Evolutionary conservation across 805 yeast species (phyloP).

Genomic region (Zygosaccharomyces rouxii): DNA sequence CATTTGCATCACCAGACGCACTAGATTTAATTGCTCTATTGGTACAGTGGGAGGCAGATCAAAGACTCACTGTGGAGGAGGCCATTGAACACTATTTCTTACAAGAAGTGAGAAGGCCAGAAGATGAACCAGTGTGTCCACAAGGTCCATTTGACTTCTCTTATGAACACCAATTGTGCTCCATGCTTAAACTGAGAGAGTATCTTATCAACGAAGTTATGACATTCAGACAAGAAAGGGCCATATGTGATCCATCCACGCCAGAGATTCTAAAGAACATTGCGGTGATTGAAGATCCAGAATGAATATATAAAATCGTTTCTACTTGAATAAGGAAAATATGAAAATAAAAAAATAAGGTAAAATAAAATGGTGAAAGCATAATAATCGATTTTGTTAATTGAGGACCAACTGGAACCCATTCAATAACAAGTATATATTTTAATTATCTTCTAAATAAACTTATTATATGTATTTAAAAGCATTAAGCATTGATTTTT

Average conservation of each 20-base stretch:
- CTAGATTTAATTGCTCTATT: slow-evolving; percentile 50
- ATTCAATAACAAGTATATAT: not conserved
- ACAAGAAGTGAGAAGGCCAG: slow-evolving; percentile 45
- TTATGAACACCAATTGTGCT: slow-evolving; percentile 47
- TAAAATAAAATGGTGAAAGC: too few relatives aligned
- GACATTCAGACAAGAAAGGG: slow-evolving; percentile 40
- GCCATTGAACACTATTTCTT: slow-evolving; percentile 59
- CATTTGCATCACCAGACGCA: slow-evolving; percentile 54
- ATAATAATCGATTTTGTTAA: too few relatives aligned
- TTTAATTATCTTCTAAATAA: not conserved
- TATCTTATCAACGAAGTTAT: slow-evolving; percentile 51
- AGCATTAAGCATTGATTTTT: not conserved
- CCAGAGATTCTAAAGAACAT: slow-evolving; percentile 4
- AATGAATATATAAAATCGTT: not conserved
- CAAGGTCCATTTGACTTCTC: slow-evolving; percentile 55
- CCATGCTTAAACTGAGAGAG: slow-evolving; percentile 44
- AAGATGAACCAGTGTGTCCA: slow-evolving; percentile 52
- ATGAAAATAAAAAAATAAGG: not conserved
- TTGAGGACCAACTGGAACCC: too few relatives aligned
- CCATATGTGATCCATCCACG: slow-evolving; percentile 7
- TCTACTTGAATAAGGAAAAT: not conserved
- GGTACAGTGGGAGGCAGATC: slow-evolving; percentile 59
- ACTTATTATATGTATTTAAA: not conserved
- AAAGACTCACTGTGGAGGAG: slow-evolving; percentile 51
- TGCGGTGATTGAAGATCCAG: slow-evolving; percentile 5